Base-by-base conservation (phyloP, 495 filamentous ascomycete genomes). In the Xylaria venustula region DNA sequence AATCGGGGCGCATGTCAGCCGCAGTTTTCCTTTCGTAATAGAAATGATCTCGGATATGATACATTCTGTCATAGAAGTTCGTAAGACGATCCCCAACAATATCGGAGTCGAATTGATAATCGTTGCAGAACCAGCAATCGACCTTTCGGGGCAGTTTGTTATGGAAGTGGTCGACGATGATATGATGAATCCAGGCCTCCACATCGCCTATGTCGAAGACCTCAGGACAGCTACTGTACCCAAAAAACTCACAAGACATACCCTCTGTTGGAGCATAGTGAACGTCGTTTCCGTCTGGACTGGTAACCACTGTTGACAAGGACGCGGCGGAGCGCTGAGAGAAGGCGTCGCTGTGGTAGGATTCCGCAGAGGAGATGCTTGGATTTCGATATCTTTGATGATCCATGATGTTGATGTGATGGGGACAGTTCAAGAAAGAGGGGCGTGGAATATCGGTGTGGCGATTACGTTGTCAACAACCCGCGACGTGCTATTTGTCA, bases 121-220 rank as follows among this genome's bases (percentile, higher is more conserved):
- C 42, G 62, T 82, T 73, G 64, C 82, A 85, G 58, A 80, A 81
- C 70, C 74, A 81, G 65, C 82, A 85, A 1, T 69, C 40, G 7
- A 72, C 64, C 14, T 45, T 57, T 0, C 6, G n/a, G n/a, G 82
- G 82, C 15, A 77, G 71, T 0, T 7, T 19, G 20, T 63, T 40
- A 0, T 28, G 2, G 0, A 75, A 60, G 40, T 82, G 79, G 6
- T 70, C 56, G 22, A 37, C 37, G 8, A 62, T 37, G 32, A 77
- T 73, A 54, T 84, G 81, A 3, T 74, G 55, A 23, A 81, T 72
- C 80, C 81, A 85, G 5, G 7, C 47, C 1, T 67, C 54, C n/a
- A 54, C 53, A 1, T 83, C 67, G 25, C 72, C 62, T 7, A 72
- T 57, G 5, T 36, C n/a, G 58, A 81, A 83, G 1, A 7, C 64